These are phyloP conservation scores for Musa acuminata DNA, from an alignment of 176 grass and related monocot species.

Conservation along the genomic window DNA sequence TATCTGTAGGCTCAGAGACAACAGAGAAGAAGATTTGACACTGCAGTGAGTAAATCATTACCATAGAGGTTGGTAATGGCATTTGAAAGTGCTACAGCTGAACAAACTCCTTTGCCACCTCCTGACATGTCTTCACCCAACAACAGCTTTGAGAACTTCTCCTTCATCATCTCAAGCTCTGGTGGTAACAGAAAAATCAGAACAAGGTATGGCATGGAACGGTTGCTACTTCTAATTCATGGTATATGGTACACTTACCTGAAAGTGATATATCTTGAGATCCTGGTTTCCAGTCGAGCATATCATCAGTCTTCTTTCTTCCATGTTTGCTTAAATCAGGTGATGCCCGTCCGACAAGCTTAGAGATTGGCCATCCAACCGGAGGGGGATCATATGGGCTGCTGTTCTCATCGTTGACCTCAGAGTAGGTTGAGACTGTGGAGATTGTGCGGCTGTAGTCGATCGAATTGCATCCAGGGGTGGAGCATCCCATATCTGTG, in stretches of 20 bases:
- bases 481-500: constrained; percentile 37
- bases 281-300: constrained; percentile 40
- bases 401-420: constrained; percentile 50
- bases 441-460: constrained; percentile 76
- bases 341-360: constrained; percentile 33
- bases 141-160: constrained; percentile 94
- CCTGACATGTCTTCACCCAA: constrained; percentile 98
- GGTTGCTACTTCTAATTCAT: not conserved
- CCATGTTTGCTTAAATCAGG: constrained; percentile 41
- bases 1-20: not conserved
- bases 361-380: constrained; percentile 26
- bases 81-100: constrained; percentile 89
- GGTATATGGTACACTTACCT: constrained; percentile 22
- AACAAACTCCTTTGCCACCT: constrained; percentile 81
- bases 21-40: not conserved
- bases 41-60: constrained; percentile 10
- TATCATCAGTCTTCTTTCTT: constrained; percentile 55
- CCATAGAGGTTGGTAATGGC: constrained; percentile 99
- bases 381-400: constrained; percentile 36
- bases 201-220: not conserved
- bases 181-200: constrained; percentile 9
- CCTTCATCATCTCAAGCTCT: constrained; percentile 91
- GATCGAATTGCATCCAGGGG: constrained; percentile 35
- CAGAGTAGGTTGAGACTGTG: constrained; percentile 67
- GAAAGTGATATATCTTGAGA: constrained; percentile 28